Conservation (phyloP, 371 early-diverging fungal species). For the Thermomucor indicae-seudaticae region DNA sequence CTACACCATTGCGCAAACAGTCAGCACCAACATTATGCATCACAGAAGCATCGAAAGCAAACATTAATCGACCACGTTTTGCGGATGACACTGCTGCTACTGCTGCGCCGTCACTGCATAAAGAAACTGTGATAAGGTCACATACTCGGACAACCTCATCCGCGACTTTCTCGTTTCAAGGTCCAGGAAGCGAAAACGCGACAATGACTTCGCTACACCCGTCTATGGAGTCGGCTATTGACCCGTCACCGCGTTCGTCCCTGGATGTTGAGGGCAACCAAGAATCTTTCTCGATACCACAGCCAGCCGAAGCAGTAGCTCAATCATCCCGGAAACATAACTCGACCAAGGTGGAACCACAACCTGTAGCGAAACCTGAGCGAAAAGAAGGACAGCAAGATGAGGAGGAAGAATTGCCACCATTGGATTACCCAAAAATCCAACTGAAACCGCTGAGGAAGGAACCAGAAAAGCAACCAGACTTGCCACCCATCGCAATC, state of each 20-base stretch:
- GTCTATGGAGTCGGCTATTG: constrained; percentile 42
- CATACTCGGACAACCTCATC: constrained; percentile 17
- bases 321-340: not conserved
- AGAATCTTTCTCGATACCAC: constrained; percentile 9
- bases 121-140: constrained; percentile 13
- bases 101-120: constrained; percentile 8
- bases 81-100: constrained; percentile 8
- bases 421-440: constrained; percentile 6
- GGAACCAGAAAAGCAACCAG: not conserved
- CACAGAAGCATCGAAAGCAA: constrained; percentile 21
- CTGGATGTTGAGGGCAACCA: constrained; percentile 17
- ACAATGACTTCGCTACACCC: constrained; percentile 27
- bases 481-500: constrained; percentile 2
- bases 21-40: constrained; percentile 22
- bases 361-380: not conserved
- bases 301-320: not conserved
- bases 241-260: constrained; percentile 39
- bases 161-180: constrained; percentile 15
- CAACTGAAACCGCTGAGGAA: not conserved
- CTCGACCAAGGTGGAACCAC: not conserved
- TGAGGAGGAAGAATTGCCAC: constrained; percentile 1
- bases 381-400: too few relatives aligned
- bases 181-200: constrained; percentile 13
- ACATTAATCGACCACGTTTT: constrained; percentile 6
- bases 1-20: constrained; percentile 15